Base-by-base conservation (phyloP, 2,329 filamentous ascomycete genomes). In the Fusarium chaquense region DNA sequence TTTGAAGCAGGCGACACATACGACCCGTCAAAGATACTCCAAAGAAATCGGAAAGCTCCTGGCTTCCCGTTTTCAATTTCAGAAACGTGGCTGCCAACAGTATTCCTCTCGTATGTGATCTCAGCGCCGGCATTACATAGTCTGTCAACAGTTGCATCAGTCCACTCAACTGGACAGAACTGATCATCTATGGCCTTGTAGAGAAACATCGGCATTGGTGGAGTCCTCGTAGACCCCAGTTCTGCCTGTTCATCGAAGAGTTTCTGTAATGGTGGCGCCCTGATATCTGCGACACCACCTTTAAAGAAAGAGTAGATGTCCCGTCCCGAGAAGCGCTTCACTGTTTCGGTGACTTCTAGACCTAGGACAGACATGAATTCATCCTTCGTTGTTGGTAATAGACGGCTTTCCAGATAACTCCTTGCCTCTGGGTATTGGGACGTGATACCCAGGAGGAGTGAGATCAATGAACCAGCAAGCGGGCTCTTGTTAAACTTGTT, bases 181-280 rank as follows among this genome's bases (percentile, higher is more conserved):
- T 86, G 80, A 38, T 87, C 85, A 4, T 71, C 62, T 20, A 82
- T 78, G 0, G 84, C 82, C 64, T 87, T 86, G 73, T 87, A 86
- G 5, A 84, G 72, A 62, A 84, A 83, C 9, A 86, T 54, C 0
- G 85, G 85, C 72, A 85, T 83, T 13, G 76, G 63, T 0, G 84
- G 85, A 0, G 79, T 73, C 2, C 80, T 81, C 51, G 82, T 79
- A 30, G 74, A 61, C 2, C 79, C 78, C 30, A 76, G 66, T 15
- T 75, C 67, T 49, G 74, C 76, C 36, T 80, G 74, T 7, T 69
- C 51, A 20, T 77, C 66, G 24, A 79, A 76, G 6, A 78, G 65
- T 0, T 67, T 55, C 22, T 69, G 63, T 5, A 65, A 51, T 6
- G 51, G 73, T 3, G 56, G 70, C 15, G n/a, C 68, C 20, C 72